Percentiles rank a stretch among this genome's conserved stretches.
Evolutionary conservation across 148 eudicot species (phyloP).

Genomic region (Rhododendron ovatum): DNA sequence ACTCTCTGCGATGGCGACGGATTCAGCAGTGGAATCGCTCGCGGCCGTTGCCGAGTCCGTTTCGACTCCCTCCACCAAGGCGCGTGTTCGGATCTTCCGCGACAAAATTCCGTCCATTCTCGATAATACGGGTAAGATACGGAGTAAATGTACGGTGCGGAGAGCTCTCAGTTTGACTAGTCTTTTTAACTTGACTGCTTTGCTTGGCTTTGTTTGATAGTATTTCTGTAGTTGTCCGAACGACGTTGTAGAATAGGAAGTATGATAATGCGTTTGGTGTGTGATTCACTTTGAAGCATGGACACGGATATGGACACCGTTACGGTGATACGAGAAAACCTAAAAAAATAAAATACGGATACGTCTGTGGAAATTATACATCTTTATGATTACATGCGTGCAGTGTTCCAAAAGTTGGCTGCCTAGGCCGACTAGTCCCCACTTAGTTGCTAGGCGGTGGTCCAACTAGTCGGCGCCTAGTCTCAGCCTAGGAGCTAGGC

Average conservation of each 20-base stretch:
- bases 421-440: no score
- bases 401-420: no score
- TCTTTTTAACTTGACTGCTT: neutral
- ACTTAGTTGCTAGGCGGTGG: no score
- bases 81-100: conserved; percentile 48
- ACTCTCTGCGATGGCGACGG: conserved; percentile 41
- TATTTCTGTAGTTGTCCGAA: neutral
- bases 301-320: neutral
- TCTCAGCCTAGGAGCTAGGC: no score
- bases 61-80: conserved; percentile 45
- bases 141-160: neutral
- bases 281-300: neutral
- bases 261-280: neutral
- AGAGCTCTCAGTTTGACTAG: neutral
- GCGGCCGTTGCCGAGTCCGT: conserved; percentile 34
- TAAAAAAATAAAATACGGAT: no score
- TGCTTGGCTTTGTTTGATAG: neutral
- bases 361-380: no score
- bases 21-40: conserved; percentile 33
- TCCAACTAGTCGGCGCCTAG: no score
- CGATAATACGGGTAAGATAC: conserved; percentile 7
- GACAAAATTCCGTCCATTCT: conserved; percentile 45
- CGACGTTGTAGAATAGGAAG: no score
- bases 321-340: no score
- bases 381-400: no score